Base-by-base conservation (phyloP, 2,329 filamentous ascomycete genomes). In the Talaromyces sp. region DNA sequence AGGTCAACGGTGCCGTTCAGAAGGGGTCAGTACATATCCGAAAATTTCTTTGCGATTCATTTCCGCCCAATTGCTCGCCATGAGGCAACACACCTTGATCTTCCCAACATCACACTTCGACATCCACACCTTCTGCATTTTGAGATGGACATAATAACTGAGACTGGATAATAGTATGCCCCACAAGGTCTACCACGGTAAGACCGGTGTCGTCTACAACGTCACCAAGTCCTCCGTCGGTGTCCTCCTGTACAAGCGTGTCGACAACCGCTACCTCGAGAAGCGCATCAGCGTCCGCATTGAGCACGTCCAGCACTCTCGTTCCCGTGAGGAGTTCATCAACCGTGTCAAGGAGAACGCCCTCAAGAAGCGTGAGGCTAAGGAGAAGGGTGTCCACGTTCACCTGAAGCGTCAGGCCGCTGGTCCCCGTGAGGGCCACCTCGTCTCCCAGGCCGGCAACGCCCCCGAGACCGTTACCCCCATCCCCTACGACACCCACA, bases 201-300 rank as follows among this genome's bases (percentile, higher is more conserved):
- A 97, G 90, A 96, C 92, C 63, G 91, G 91, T 76, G 90, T 96
- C 72, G 82, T 96, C 81, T 96, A 96, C 90, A 99, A 99, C 85
- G 94, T 99, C 73, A 94, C 93, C 82, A 96, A 97, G 87, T 89
- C 86, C 71, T 90, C 94, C 65, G 91, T 99, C 77, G 94, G 94
- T 74, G 89, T 99, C 80, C 97, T 99, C 82, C 90, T 99, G 82
- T 93, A 96, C 89, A 97, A 96, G 87, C 91, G 95, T 80, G 94
- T 99, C 78, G 91, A 92, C 82, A 94, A 97, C 88, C 90, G 93
- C 75, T 99, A 97, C 87, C 85, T 99, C 78, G 94, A 99, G 90
- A 99, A 99, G 91, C 93, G 94, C 79, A 87, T 99, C 84, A 97
- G 96, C 87, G 85, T 99, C 82, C 91, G 94, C 77, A 81, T 97